These are phyloP conservation scores for Sugiyamaella pinicola DNA, from an alignment of 1,139 yeast species.

Conservation along the genomic window DNA sequence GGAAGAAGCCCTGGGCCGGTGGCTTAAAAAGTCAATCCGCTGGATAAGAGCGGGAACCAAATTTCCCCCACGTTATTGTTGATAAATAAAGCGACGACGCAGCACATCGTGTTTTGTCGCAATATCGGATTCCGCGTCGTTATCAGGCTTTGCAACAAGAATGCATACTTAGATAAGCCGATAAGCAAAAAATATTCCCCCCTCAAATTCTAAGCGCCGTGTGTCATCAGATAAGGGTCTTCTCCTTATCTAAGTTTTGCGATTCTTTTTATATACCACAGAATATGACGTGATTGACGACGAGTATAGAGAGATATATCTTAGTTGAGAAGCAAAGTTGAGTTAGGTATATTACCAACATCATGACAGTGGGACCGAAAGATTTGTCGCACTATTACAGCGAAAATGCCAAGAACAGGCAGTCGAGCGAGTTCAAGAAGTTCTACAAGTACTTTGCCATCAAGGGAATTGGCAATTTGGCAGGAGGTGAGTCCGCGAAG, in stretches of 20 bases:
- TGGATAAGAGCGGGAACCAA: too few relatives aligned
- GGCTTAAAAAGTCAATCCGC: too few relatives aligned
- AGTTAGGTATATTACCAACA: background rate
- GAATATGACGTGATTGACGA: background rate
- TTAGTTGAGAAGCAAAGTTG: background rate
- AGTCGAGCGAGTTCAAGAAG: conserved; percentile 68
- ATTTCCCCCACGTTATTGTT: too few relatives aligned
- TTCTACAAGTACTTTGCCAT: conserved; percentile 71
- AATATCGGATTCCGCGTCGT: conserved; percentile 10
- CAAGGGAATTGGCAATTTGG: conserved; percentile 75
- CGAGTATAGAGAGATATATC: background rate
- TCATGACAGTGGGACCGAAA: conserved; percentile 23
- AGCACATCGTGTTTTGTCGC: background rate
- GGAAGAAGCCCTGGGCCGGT: too few relatives aligned
- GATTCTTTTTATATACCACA: conserved; percentile 1
- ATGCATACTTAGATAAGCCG: conserved; percentile 2
- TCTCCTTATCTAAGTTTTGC: background rate
- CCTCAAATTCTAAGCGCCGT: conserved; percentile 7
- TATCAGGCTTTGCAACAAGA: background rate
- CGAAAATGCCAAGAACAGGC: conserved; percentile 66
- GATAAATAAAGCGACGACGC: background rate
- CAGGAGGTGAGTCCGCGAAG: conserved; percentile 52
- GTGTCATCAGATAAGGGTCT: background rate
- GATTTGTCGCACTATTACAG: conserved; percentile 73
- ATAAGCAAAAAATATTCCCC: background rate